Conservation (phyloP, 2,329 filamentous ascomycete genomes). For the Lizonia empirigonia region DNA sequence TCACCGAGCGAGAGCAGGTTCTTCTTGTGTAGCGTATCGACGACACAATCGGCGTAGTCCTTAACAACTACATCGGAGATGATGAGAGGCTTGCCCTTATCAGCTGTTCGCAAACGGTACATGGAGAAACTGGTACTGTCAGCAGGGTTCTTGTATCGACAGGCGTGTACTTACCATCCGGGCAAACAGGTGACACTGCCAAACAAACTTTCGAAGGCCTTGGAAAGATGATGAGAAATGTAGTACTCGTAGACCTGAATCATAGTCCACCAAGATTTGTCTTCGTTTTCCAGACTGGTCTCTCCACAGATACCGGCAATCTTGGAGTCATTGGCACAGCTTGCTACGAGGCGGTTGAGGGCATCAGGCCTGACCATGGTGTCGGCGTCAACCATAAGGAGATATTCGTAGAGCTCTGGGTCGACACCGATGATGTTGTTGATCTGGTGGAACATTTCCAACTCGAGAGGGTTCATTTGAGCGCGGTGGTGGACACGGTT, state of each 20-base stretch:
- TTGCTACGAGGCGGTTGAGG: slow-evolving; percentile 87
- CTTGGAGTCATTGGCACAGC: slow-evolving; percentile 91
- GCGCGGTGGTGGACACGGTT: slow-evolving; percentile 95
- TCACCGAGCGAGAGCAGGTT: slow-evolving; percentile 92
- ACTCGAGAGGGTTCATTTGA: slow-evolving; percentile 92
- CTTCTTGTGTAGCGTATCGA: slow-evolving; percentile 95
- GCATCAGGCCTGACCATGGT: slow-evolving; percentile 92
- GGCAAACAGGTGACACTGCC: slow-evolving; percentile 98
- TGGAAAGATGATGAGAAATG: slow-evolving; percentile 95
- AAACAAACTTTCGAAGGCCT: slow-evolving; percentile 97
- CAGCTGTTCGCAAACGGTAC: slow-evolving; percentile 93
- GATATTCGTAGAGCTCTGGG: slow-evolving; percentile 94
- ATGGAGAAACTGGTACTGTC: slow-evolving; percentile 80
- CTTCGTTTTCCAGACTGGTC: slow-evolving; percentile 93
- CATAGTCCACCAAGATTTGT: slow-evolving; percentile 98
- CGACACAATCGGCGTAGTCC: slow-evolving; percentile 86
- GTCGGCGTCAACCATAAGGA: slow-evolving; percentile 97
- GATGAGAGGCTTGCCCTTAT: slow-evolving; percentile 92
- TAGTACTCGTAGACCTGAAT: slow-evolving; percentile 99
- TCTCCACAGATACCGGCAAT: slow-evolving; percentile 98
- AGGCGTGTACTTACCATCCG: slow-evolving; percentile 76
- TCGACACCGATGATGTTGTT: slow-evolving; percentile 99
- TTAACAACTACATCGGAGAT: slow-evolving; percentile 86
- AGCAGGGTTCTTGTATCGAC: slow-evolving; percentile 11
- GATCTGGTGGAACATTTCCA: slow-evolving; percentile 99